Base-by-base conservation (phyloP, 768 basidiomycete genomes). In the Amanita muscaria region DNA sequence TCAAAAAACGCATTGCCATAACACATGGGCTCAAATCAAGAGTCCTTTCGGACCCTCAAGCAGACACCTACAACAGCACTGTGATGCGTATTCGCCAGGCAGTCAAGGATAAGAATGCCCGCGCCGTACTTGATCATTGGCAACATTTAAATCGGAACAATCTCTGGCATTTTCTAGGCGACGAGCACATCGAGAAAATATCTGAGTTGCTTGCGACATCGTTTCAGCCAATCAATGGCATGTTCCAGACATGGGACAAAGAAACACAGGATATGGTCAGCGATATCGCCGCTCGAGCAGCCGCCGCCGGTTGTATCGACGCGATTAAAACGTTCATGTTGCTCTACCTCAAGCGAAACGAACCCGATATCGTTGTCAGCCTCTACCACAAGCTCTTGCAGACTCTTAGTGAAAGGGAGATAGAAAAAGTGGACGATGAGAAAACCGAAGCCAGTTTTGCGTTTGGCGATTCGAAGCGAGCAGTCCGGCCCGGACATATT, bases 91-190 rank as follows among this genome's bases (percentile, higher is more conserved):
- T 80, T 35, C 63, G 58, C 30, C 51, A 55, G 11, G 68, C 70
- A 14, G 52, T 75, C 41, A 49, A 59, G 10, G 51, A 55, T 21
- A 56, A 58, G 1, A 64, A 79, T 50, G 39, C 63, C 7, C 32
- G 12, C 16, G 51, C 49, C n/a, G 47, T 64, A 11, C 44, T 57
- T 11, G 39, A 56, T 40, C 52, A 65, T 21, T 82, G 78, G 77
- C 33, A 50, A 19, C 53, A 59, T 29, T 62, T 82, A 19, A 64
- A 69, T 42, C 50, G 64, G 46, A 60, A 64, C 48, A 63, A 68
- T 32, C 64, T 76, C 36, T 52, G 76, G 8, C 65, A 65, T 37
- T 57, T 73, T 31, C 63, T 83, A 23, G 69, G 67, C n/a, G 54
- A 51, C 15, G 51, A 65, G 4, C 68, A 74, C 27, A 45, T 77